Conservation (phyloP, 1,284 basidiomycete species). For the Trametes polyzona region DNA sequence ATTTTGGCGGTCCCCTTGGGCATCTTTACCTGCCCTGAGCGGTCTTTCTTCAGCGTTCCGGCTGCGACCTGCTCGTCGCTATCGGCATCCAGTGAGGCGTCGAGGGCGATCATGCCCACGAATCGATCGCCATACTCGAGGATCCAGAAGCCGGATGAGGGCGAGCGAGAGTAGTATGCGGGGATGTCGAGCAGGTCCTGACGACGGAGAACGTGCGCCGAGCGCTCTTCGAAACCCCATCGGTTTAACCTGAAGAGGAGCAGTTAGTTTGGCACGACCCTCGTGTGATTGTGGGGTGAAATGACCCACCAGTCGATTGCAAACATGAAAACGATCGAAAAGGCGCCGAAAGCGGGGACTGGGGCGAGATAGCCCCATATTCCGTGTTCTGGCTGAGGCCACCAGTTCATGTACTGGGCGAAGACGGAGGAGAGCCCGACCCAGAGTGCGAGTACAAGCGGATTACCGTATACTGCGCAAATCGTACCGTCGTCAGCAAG, state of each 20-base stretch:
- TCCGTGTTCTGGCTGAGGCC: slow-evolving; percentile 53
- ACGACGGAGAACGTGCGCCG: slow-evolving; percentile 56
- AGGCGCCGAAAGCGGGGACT: slow-evolving; percentile 66
- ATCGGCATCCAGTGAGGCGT: slow-evolving; percentile 52
- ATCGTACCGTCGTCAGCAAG: slow-evolving; percentile 1
- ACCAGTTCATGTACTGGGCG: slow-evolving; percentile 65
- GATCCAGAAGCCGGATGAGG: slow-evolving; percentile 69
- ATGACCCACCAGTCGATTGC: slow-evolving; percentile 68
- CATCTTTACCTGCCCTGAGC: slow-evolving; percentile 26
- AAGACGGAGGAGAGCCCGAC: slow-evolving; percentile 58
- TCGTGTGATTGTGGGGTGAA: too few species aligned
- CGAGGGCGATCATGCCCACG: slow-evolving; percentile 72
- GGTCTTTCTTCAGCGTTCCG: slow-evolving; percentile 22
- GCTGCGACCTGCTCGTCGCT: slow-evolving; percentile 34
- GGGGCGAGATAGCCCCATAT: slow-evolving; percentile 57
- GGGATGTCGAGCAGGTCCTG: slow-evolving; percentile 60
- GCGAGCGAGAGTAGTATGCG: slow-evolving; percentile 62
- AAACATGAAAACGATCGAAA: slow-evolving; percentile 68
- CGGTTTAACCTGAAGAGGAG: slow-evolving; percentile 62
- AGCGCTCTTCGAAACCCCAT: slow-evolving; percentile 62
- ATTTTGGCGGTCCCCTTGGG: slow-evolving; percentile 44
- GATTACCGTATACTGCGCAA: slow-evolving; percentile 60
- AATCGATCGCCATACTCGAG: slow-evolving; percentile 64
- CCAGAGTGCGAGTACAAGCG: slow-evolving; percentile 63
- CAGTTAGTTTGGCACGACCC: background rate